phyloP scores from a whole-genome alignment of 2,329 filamentous ascomycete genomes.

The Colletotrichum sp. region DNA sequence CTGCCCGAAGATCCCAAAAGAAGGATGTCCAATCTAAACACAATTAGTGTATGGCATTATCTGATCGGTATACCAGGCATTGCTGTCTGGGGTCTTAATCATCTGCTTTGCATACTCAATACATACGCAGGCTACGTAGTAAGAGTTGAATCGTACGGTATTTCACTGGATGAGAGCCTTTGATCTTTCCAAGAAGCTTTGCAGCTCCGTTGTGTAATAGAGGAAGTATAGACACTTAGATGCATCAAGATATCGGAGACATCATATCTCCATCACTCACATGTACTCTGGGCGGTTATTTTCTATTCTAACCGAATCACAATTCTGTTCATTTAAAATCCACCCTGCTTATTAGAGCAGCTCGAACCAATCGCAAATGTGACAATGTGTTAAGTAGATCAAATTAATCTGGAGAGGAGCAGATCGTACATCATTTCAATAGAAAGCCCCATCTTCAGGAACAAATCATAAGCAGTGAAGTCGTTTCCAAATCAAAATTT shows the following conservation, averaged over 20 bases:
- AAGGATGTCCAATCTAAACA: background rate
- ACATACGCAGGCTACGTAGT: background rate
- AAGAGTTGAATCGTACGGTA: background rate
- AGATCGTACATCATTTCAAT: background rate
- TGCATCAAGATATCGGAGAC: background rate
- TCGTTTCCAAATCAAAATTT: background rate
- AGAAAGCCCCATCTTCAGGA: rapidly evolving
- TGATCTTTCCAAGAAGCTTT: background rate
- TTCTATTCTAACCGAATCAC: no score
- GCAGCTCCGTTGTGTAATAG: rapidly evolving
- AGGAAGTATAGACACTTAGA: rapidly evolving
- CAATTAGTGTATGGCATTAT: background rate
- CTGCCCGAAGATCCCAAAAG: background rate
- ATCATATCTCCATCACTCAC: background rate
- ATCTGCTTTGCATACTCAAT: background rate
- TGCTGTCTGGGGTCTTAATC: no score
- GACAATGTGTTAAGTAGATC: no score
- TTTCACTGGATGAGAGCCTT: background rate
- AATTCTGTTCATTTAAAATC: no score
- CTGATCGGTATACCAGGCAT: background rate
- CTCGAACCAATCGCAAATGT: no score
- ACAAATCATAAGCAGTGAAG: background rate
- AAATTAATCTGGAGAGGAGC: no score
- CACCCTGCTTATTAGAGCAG: no score
- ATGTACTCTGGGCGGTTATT: rapidly evolving